These are phyloP conservation scores for Arabis alpina DNA, from an alignment of 345 rosid genomes.

Conservation along the genomic window DNA sequence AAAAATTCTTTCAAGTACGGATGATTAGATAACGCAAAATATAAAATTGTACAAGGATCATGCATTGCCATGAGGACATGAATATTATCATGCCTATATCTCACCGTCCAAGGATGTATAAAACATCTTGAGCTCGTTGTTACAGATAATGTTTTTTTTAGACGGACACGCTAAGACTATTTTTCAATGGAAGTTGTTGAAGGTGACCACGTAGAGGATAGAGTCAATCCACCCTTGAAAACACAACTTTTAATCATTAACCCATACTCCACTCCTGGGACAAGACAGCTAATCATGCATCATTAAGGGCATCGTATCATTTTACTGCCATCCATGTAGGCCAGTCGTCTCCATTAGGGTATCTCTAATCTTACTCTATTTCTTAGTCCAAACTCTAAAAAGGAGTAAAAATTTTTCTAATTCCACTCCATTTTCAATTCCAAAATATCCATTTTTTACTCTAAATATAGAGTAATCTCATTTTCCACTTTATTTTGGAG, in stretches of 20 bases:
- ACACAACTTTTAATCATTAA: conserved; percentile 35
- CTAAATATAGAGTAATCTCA: too few relatives aligned
- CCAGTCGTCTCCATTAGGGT: conserved; percentile 1
- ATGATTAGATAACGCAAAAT: not conserved
- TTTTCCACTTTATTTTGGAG: too few relatives aligned
- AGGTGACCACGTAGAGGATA: conserved; percentile 28
- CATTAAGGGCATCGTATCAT: conserved; percentile 30
- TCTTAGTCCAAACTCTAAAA: too few relatives aligned
- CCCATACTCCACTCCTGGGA: conserved; percentile 22
- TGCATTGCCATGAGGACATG: conserved; percentile 30
- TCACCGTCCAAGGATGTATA: conserved; percentile 20
- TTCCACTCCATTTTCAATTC: too few relatives aligned
- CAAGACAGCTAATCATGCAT: conserved; percentile 37
- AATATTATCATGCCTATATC: conserved; percentile 29
- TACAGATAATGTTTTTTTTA: conserved; percentile 35
- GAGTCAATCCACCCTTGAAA: conserved; percentile 28
- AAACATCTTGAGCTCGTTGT: conserved; percentile 26
- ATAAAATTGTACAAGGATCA: conserved; percentile 1
- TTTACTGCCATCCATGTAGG: conserved; percentile 23
- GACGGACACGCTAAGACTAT: conserved; percentile 18
- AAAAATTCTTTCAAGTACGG: not conserved
- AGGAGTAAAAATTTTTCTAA: too few relatives aligned
- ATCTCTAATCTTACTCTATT: too few relatives aligned
- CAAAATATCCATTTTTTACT: too few relatives aligned
- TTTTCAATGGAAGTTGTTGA: conserved; percentile 26